These are phyloP conservation scores for Penicillium cosmopolitanum DNA, from an alignment of 495 filamentous ascomycete species.

Conservation along the genomic window DNA sequence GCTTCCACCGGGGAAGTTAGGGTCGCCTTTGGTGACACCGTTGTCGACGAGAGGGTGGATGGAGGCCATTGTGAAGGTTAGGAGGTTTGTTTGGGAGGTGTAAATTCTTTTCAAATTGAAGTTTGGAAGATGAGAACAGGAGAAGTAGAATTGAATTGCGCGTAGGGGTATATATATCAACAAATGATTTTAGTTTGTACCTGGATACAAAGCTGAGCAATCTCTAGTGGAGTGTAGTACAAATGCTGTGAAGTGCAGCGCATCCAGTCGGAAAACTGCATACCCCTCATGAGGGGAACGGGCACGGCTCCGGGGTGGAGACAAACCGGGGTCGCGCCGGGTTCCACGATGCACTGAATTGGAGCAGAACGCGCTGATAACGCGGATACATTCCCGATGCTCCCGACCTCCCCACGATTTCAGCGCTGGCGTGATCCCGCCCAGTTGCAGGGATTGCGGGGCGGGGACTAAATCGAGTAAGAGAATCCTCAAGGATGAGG, in stretches of 20 bases:
- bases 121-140: background rate
- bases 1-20: slow-evolving; percentile 54
- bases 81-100: background rate
- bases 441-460: slow-evolving; percentile 4
- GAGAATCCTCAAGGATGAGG: background rate
- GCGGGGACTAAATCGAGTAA: slow-evolving; percentile 7
- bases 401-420: background rate
- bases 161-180: background rate
- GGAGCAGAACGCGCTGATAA: background rate
- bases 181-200: background rate
- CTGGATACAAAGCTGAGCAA: no score
- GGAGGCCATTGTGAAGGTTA: slow-evolving; percentile 33
- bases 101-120: background rate
- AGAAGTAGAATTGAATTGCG: background rate
- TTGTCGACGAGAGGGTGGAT: slow-evolving; percentile 64
- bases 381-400: background rate
- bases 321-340: background rate
- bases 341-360: background rate
- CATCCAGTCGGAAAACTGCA: background rate
- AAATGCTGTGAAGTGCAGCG: no score
- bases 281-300: slow-evolving; percentile 2
- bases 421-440: slow-evolving; percentile 1
- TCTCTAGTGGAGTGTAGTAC: no score
- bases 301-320: background rate
- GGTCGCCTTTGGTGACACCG: slow-evolving; percentile 49